Evolutionary conservation across 2,329 filamentous ascomycete genomes (phyloP), one percentile per base, ranked within the genome.

Genomic region (Alternaria arborescens): DNA sequence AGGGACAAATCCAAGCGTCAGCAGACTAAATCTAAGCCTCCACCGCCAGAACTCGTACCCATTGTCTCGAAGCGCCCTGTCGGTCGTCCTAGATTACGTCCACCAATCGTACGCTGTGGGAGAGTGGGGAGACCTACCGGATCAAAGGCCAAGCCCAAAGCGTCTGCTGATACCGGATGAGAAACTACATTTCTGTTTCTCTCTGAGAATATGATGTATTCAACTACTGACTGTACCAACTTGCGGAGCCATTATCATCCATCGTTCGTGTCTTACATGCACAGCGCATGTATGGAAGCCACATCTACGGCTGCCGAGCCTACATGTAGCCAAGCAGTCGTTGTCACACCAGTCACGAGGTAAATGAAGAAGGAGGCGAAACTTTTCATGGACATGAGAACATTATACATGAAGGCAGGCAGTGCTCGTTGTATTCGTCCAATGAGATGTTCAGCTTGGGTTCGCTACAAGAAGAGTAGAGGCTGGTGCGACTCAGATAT

Each of bases 1-100:
- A 70, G 62, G 52, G 67, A 59, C 22, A 66, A 65, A 26, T 26
- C 24, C 24, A 26, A 26, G 24, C 24, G 24, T 26, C 24, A 26
- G 6, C 7, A 26, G 16, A 46, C n/a, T 14, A 66, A 64, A 10
- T 7, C 6, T 12, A 16, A 6, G 18, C 40, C n/a, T 16, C 20
- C 16, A 32, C 40, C 18, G 40, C 40, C 40, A 41, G 18, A 22
- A 3, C 18, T 18, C 20, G 12, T 11, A 11, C 18, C 40, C 18
- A 22, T 3, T 3, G 10, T 11, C 20, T 5, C 10, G 46, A 50
- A 43, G 32, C 20, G 46, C 16, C 12, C 26, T n/a, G 16, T 18
- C 30, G 20, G 46, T 36, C 46, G 34, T 12, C 32, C 22, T 14
- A 50, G 20, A 20, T 7, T 24, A 5, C 22, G 18, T 20, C 46